These are phyloP conservation scores for Typha latifolia DNA, from an alignment of 176 grass and related monocot genomes.

Conservation along the genomic window DNA sequence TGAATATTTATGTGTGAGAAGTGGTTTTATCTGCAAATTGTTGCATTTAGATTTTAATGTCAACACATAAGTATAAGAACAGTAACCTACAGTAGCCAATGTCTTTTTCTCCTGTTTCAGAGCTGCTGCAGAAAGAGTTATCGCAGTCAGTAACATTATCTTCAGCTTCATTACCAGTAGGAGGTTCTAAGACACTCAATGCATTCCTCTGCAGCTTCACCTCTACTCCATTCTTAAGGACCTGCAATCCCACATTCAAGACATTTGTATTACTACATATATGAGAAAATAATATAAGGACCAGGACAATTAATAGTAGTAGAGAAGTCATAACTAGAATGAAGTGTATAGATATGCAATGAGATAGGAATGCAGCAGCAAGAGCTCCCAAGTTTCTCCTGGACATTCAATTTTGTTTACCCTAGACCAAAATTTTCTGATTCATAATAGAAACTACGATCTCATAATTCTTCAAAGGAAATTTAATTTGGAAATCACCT, in stretches of 20 bases:
- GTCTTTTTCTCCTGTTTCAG: constrained; percentile 37
- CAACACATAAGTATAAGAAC: not conserved
- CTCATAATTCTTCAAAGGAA: not conserved
- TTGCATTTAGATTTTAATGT: not conserved
- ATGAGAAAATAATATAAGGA: not conserved
- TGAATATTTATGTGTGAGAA: not conserved
- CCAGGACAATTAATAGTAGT: not conserved
- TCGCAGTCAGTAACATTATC: constrained; percentile 20
- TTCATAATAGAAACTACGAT: not conserved
- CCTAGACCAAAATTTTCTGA: not conserved
- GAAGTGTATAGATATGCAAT: not conserved
- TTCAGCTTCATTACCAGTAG: constrained; percentile 42
- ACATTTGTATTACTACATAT: not conserved
- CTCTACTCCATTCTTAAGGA: constrained; percentile 47
- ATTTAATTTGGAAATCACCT: not conserved
- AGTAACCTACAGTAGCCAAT: constrained; percentile 26
- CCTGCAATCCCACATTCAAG: constrained; percentile 8
- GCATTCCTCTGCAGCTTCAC: constrained; percentile 48
- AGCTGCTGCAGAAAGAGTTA: constrained; percentile 47
- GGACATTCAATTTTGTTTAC: not conserved
- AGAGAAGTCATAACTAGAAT: not conserved
- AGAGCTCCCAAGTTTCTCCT: not conserved
- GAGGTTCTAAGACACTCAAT: constrained; percentile 41
- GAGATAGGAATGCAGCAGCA: not conserved
- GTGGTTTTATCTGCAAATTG: not conserved